Conservation (phyloP, 148 eudicot species). For the Rhododendron vialii region DNA sequence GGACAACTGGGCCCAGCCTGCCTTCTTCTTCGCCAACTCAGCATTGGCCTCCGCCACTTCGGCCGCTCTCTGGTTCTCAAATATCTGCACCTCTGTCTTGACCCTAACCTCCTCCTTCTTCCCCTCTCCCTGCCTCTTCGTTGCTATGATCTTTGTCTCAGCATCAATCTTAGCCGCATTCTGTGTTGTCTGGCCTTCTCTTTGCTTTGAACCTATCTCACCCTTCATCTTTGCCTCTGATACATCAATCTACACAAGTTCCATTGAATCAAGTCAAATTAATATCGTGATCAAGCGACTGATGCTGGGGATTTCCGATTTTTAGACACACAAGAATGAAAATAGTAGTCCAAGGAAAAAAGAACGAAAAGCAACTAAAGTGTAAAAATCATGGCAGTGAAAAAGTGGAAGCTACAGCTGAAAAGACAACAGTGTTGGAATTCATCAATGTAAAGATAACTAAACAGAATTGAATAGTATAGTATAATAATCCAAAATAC, state of each 20-base stretch:
- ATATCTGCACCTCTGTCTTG: conserved; percentile 18
- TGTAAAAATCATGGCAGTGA: no score
- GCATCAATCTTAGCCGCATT: conserved; percentile 26
- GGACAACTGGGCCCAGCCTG: conserved; percentile 18
- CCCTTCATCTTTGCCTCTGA: conserved; percentile 27
- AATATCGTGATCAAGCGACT: no score
- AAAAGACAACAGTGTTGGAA: no score
- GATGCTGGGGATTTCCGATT: no score
- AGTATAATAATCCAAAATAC: no score
- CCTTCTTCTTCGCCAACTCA: conserved; percentile 23
- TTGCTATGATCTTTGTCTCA: conserved; percentile 18
- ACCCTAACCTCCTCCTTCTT: conserved; percentile 21
- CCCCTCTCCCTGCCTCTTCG: conserved; percentile 21
- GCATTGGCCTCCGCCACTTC: conserved; percentile 26
- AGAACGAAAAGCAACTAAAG: no score
- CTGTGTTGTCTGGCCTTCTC: conserved; percentile 17
- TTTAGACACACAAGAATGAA: no score
- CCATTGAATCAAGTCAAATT: neutral
- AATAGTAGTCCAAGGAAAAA: no score
- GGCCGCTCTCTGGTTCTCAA: conserved; percentile 20
- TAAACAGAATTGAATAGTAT: no score
- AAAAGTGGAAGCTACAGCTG: no score
- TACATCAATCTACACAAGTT: conserved; percentile 8
- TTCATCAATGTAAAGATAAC: no score
- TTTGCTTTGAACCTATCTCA: conserved; percentile 15